These are phyloP conservation scores for Zanthoxylum bungeanum DNA, from an alignment of 345 rosid species.

Conservation along the genomic window DNA sequence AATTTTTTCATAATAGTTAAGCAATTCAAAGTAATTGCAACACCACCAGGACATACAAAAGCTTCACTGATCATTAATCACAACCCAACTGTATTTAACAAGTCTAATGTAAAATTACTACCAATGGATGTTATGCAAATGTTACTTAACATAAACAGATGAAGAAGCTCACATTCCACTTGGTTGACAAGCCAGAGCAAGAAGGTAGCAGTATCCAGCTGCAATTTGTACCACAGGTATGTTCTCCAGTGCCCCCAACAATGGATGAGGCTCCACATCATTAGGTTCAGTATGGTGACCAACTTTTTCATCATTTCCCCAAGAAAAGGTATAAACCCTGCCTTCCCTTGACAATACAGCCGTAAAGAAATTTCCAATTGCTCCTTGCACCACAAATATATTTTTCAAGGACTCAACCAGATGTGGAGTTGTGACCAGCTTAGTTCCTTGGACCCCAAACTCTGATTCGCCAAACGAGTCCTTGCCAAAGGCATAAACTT, in stretches of 20 bases:
- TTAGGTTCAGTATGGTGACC: conserved; percentile 80
- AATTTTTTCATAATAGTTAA: no score
- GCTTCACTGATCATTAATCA: background rate
- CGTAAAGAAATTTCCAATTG: conserved; percentile 87
- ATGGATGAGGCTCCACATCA: conserved; percentile 73
- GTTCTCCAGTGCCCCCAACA: conserved; percentile 88
- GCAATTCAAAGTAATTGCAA: background rate
- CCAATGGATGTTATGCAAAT: no score
- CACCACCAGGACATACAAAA: background rate
- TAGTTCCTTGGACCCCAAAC: conserved; percentile 58
- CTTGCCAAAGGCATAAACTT: conserved; percentile 82
- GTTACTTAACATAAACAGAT: no score
- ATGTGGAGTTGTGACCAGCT: conserved; percentile 64
- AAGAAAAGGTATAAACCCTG: conserved; percentile 87
- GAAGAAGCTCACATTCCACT: conserved; percentile 76
- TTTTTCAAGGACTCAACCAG: conserved; percentile 71
- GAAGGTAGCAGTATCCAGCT: conserved; percentile 94
- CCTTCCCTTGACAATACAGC: conserved; percentile 95
- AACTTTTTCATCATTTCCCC: conserved; percentile 77
- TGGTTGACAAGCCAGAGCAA: conserved; percentile 88
- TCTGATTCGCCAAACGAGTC: conserved; percentile 72
- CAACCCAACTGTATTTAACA: no score
- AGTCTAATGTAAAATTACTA: no score
- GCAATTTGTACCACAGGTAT: conserved; percentile 85
- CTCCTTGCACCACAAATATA: conserved; percentile 89